Evolutionary conservation across 306 rosid genomes (phyloP).

Genomic region (Casuarina cunninghamiana): DNA sequence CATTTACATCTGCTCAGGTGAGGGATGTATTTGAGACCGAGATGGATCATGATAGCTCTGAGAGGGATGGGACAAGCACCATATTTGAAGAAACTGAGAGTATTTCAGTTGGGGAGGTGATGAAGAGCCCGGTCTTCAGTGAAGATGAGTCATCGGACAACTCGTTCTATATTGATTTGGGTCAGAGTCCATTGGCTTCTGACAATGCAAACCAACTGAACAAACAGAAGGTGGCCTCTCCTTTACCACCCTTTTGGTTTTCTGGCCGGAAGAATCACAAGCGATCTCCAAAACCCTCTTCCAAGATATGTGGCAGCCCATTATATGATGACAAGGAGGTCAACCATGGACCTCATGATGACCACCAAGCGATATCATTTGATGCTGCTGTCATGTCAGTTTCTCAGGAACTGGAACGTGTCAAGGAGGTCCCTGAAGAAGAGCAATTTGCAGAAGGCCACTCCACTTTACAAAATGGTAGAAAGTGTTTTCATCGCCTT

Average conservation of each 20-base stretch:
- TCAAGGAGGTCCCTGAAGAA: slow-evolving; percentile 75
- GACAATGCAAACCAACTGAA: slow-evolving; percentile 51
- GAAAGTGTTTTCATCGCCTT: slow-evolving; percentile 29
- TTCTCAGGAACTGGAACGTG: slow-evolving; percentile 77
- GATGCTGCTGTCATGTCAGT: slow-evolving; percentile 82
- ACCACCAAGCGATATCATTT: slow-evolving; percentile 69
- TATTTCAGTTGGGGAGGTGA: slow-evolving; percentile 86
- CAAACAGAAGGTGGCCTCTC: slow-evolving; percentile 74
- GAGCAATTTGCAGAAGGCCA: slow-evolving; percentile 41
- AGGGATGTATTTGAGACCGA: slow-evolving; percentile 91
- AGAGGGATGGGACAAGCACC: slow-evolving; percentile 91
- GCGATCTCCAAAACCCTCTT: slow-evolving; percentile 62
- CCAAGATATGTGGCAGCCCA: slow-evolving; percentile 81
- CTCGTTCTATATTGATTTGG: slow-evolving; percentile 93
- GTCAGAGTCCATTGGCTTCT: slow-evolving; percentile 92
- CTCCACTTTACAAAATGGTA: slow-evolving; percentile 41
- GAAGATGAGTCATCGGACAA: slow-evolving; percentile 95
- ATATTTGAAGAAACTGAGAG: slow-evolving; percentile 91
- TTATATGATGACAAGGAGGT: slow-evolving; percentile 65
- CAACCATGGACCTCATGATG: slow-evolving; percentile 47
- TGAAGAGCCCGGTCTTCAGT: slow-evolving; percentile 96
- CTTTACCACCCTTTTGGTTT: slow-evolving; percentile 80
- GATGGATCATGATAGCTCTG: slow-evolving; percentile 91
- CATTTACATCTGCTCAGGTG: slow-evolving; percentile 85
- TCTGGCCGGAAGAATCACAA: slow-evolving; percentile 57